Evolutionary conservation across 495 filamentous ascomycete species (phyloP), one percentile per base, ranked within the genome.

Genomic region (Lasiosphaeria miniovina): DNA sequence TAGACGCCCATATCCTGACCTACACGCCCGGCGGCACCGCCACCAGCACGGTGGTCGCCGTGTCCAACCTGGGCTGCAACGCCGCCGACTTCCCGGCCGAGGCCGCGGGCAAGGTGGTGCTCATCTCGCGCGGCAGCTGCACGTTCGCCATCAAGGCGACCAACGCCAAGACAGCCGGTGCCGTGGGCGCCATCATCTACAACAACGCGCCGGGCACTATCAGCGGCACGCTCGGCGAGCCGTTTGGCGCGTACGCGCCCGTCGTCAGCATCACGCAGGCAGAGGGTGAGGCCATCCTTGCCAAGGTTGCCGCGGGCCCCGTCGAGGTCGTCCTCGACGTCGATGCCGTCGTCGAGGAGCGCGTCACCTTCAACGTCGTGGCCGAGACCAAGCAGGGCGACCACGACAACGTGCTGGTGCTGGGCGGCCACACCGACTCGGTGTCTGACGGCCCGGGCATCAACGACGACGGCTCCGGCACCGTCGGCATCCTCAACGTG

Each of bases 341-440:
- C 24, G 65, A 81, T 46, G 69, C 75, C 36, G 62, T 74, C 46
- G 60, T 77, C 11, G 77, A 83, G 61, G 75, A 77, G 49, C 73
- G 80, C 15, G 77, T 75, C 4, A 87, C 69, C 50, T 77, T 79
- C 74, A 90, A 91, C 60, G 84, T 90, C n/a, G 76, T 90, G 56
- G 88, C 87, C 9, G 80, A 83, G 65, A 84, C 86, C 38, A 87
- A 86, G 61, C 71, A 65, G 9, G 88, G 88, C 56, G 82, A 90
- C 69, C 80, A 82, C 15, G 74, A 85, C 58, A 88, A 87, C 61
- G 77, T 86, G 14, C 68, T 91, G 50, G 71, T 83, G 4, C 66
- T 89, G 0, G 88, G 87, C 49, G 86, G 80, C 4, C 88, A 90
- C 71, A 80, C 79, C 15, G 88, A 91, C 75, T 89, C 86, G 7